Base-by-base conservation (phyloP, 1,284 basidiomycete species). In the Earliella scabrosa region DNA sequence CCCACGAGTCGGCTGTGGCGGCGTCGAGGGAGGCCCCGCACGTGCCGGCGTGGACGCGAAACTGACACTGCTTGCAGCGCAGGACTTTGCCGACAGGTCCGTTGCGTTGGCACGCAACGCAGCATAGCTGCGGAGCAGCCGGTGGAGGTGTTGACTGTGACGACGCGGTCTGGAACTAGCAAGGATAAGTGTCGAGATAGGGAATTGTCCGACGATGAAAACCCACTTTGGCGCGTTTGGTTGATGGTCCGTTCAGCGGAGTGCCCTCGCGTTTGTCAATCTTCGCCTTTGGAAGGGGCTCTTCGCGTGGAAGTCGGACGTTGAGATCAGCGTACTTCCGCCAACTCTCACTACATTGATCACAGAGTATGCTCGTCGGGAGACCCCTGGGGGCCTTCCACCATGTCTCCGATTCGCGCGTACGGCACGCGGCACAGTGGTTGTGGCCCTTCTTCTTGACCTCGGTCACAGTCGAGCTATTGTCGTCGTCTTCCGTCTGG, bases 241-340 rank as follows among this genome's bases (percentile, higher is more conserved):
- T 65, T 18, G 73, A 74, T 11, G 86, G 83, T 16, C 79, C 83
- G 54, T 75, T 76, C 27, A 92, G 67, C 2, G 92, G 92, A 0
- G 91, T 91, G 18, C 88, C 90, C 67, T 93, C 91, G 29, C 91
- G 79, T 77, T 93, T 93, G 60, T 92, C 65, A 6, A 66, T 52
- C 61, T 79, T 82, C 71, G 83, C 86, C 44, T 75, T 76, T n/a
- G 67, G 49, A 0, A 76, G 66, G 0, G 78, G 75, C 40, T 91
- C 90, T 54, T 92, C 91, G 21, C 90, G 80, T 27, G 85, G 65
- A 5, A 86, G 85, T 36, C 88, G 78, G 18, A 90, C 86, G 64
- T 88, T 90, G 39, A 92, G 74, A 65, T 95, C 92, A 0, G 92
- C 93, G 68, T 96, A 96, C 72, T 95, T 95, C 61, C 93, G 78